These are phyloP conservation scores for Nicotiana otophora DNA, from an alignment of 257 asterid species.

Conservation along the genomic window DNA sequence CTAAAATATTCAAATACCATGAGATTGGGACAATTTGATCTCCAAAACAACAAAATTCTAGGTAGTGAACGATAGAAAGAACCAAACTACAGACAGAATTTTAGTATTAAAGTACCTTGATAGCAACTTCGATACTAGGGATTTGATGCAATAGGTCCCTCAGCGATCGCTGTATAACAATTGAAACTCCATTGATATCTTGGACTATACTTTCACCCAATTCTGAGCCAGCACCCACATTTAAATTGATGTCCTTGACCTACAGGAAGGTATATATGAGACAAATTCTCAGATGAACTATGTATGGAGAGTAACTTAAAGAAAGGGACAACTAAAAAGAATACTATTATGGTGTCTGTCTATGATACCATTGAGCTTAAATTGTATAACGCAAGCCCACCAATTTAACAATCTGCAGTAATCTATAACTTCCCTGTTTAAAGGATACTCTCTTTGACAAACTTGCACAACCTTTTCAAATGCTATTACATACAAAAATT, in stretches of 20 bases:
- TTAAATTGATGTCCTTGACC: constrained; percentile 94
- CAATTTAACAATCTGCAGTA: background rate
- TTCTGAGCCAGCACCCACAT: constrained; percentile 76
- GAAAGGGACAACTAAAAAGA: background rate
- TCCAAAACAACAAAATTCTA: background rate
- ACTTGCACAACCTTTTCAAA: background rate
- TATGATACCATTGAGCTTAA: background rate
- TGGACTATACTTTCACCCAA: constrained; percentile 87
- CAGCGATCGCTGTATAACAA: constrained; percentile 71
- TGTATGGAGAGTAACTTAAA: background rate
- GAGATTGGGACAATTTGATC: background rate
- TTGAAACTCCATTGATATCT: constrained; percentile 76
- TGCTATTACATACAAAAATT: background rate
- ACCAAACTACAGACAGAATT: background rate
- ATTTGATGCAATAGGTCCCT: constrained; percentile 79
- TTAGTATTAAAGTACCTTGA: constrained; percentile 45
- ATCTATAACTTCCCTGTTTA: background rate
- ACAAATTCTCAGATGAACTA: background rate
- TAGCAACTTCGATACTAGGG: constrained; percentile 68
- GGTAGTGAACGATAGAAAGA: background rate
- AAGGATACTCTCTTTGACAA: background rate
- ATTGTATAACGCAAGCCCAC: background rate
- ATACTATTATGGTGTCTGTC: background rate
- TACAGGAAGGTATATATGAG: constrained; percentile 24
- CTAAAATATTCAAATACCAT: constrained; percentile 38